Base-by-base conservation (phyloP, 129 eudicot genomes). In the Tagetes erecta region DNA sequence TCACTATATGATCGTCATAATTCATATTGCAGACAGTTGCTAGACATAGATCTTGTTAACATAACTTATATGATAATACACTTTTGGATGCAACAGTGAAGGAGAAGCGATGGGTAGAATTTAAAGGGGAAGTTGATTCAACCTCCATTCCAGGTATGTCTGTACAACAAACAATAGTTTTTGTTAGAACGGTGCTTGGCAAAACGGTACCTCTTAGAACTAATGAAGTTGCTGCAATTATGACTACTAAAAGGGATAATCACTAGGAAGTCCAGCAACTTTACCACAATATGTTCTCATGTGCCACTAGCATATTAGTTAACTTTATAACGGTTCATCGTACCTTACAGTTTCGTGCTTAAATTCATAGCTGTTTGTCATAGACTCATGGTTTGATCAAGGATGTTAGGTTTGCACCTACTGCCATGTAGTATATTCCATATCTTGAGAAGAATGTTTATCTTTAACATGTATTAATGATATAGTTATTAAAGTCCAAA, bases 71-170 rank as follows among this genome's bases (percentile, higher is more conserved):
- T 8, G 49, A 51, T 40, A 40, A 8, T 72, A 41, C 52, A 3
- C 45, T 77, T 74, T 49, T 76, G 77, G 77, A 45, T 90, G 78
- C 67, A 64, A 49, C 90, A 94, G 97, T 85, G 93, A 94, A 94
- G 78, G 99, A 94, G 88, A 94, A 86, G 79, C 87, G 99, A 69
- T 88, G 93, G 93, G 97, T 91, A 46, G 71, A 72, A 49, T 94
- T 94, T 62, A 94, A 94, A 85, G 92, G 81, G 67, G 97, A 94
- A 60, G 89, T 85, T 69, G 99, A 94, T 79, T 92, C 99, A 9
- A 94, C 97, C 47, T 83, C 93, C 35, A 74, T 94, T 63, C 97
- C 97, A 45, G 99, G 99, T 87, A 83, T 81, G 83, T 47, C 73
- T 81, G 39, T 27, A 63, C 34, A 13, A 51, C 46, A 64, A 76